Base-by-base conservation (phyloP, 1,284 basidiomycete genomes). In the Chalciporus sp. region DNA sequence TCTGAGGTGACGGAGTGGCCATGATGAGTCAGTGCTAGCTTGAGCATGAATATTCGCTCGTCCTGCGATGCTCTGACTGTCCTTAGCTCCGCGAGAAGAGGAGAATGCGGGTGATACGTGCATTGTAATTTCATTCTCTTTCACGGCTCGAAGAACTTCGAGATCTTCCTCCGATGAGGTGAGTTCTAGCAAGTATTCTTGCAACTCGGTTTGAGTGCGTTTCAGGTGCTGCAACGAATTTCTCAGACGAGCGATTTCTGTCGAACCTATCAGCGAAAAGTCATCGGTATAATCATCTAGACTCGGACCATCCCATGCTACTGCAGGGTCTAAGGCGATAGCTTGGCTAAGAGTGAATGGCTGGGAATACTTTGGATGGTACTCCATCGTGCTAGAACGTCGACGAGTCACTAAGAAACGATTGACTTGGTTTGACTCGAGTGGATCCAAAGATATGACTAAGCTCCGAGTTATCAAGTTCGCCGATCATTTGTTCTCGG, bases 331-430 rank as follows among this genome's bases (percentile, higher is more conserved):
- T 46, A 93, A 75, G 20, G 71, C 72, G 28, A 81, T 73, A 0
- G 88, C 91, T 65, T 93, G 81, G 48, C 74, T 69, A 23, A 91
- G 69, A 5, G 88, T 85, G 71, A 93, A 93, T 0, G 91, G 91
- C 59, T 93, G 90, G 4, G 76, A 55, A 68, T 88, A 84, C 44
- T 78, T 81, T 40, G 88, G 85, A 49, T 60, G 74, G 69, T 84
- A 90, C 44, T 86, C 85, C 85, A 89, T 86, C 37, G 37, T 17
- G 35, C 16, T 37, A 37, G 33, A 35, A 7, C 14, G 35, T 44
- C 11, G 27, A 44, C n/a, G n/a, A n/a, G 23, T 23, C 23, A 23
- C 23, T 23, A 23, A 6, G 23, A 23, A 6, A 3, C 26, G 19
- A 17, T 10, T 16, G 16, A 7, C 10, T 29, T 43, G 11, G 16